Conservation (phyloP, 306 rosid species). For the Rosa lucieae region DNA sequence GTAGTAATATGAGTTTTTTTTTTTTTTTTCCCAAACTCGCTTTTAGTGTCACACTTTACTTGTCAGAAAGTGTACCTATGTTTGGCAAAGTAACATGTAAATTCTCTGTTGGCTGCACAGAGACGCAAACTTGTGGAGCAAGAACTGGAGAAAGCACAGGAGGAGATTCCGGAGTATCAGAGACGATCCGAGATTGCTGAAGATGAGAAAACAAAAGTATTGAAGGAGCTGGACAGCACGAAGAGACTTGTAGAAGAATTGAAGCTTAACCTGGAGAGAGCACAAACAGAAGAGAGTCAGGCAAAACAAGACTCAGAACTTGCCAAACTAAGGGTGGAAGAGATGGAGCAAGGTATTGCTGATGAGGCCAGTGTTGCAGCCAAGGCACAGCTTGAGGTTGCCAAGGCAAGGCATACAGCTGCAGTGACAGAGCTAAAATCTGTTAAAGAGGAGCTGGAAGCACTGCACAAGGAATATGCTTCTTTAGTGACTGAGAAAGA, state of each 20-base stretch:
- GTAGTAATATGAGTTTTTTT: neutral
- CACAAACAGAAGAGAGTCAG: conserved; percentile 91
- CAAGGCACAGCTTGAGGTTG: conserved; percentile 97
- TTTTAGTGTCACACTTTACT: neutral
- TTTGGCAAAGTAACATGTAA: conserved; percentile 4
- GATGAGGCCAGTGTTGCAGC: conserved; percentile 97
- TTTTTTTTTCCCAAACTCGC: neutral
- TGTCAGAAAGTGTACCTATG: neutral
- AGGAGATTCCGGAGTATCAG: conserved; percentile 74
- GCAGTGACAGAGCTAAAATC: conserved; percentile 76
- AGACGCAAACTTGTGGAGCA: conserved; percentile 78
- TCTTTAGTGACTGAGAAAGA: conserved; percentile 71
- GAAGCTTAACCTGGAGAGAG: conserved; percentile 91
- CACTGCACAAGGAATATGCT: conserved; percentile 65
- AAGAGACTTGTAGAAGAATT: conserved; percentile 89
- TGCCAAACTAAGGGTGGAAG: conserved; percentile 96
- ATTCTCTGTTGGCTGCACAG: conserved; percentile 46
- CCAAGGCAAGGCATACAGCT: conserved; percentile 77
- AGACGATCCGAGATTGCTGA: conserved; percentile 69
- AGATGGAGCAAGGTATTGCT: conserved; percentile 99
- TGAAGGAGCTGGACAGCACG: conserved; percentile 79
- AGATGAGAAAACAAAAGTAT: conserved; percentile 50
- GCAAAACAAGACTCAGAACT: conserved; percentile 98
- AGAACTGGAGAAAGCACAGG: conserved; percentile 77
- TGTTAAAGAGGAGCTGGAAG: conserved; percentile 78